A percentile compares a stretch with the other conserved stretches of the same genome.
Evolutionary conservation across 2,329 filamentous ascomycete genomes (phyloP).

Genomic region (Colletotrichum trifolii): DNA sequence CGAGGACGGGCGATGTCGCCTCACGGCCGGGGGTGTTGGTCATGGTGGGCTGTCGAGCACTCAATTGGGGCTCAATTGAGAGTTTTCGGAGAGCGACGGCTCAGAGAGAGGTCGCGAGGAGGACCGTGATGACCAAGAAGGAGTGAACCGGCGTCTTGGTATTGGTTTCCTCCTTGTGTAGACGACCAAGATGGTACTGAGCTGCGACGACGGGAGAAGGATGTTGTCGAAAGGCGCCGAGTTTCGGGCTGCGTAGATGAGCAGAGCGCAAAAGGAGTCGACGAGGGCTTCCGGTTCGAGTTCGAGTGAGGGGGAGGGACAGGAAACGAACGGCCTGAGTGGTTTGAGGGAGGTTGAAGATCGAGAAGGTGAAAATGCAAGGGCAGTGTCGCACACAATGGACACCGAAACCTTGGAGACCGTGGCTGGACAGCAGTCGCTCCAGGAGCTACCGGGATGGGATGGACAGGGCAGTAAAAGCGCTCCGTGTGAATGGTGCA

Average conservation of each 20-base stretch:
- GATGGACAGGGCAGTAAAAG: slow-evolving; percentile 21
- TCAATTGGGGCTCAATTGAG: slow-evolving; percentile 33
- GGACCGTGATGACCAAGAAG: slow-evolving; percentile 16
- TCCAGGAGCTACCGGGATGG: slow-evolving; percentile 20
- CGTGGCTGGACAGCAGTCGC: slow-evolving; percentile 18
- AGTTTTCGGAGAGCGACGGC: slow-evolving; percentile 3
- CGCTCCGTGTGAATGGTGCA: slow-evolving; percentile 22
- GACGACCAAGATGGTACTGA: slow-evolving; percentile 1
- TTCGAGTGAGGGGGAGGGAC: slow-evolving; percentile 7
- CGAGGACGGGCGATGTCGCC: slow-evolving; percentile 26
- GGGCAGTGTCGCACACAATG: slow-evolving; percentile 33
- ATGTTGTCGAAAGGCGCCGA: background rate
- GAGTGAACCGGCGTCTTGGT: background rate
- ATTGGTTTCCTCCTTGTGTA: slow-evolving; percentile 1
- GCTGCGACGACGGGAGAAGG: slow-evolving; percentile 7
- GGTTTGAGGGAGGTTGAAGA: slow-evolving; percentile 36
- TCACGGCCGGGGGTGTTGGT: slow-evolving; percentile 28
- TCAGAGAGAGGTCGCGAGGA: slow-evolving; percentile 18
- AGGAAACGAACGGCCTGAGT: slow-evolving; percentile 27
- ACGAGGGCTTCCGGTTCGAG: slow-evolving; percentile 28
- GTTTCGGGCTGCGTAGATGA: background rate
- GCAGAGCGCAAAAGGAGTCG: slow-evolving; percentile 25
- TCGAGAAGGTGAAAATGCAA: slow-evolving; percentile 25
- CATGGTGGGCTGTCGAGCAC: slow-evolving; percentile 28
- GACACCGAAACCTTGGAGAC: slow-evolving; percentile 22